Percentiles rank a stretch among this genome's conserved stretches.
Conservation (phyloP, 345 rosid genomes). For the Syzygium aromaticum region DNA sequence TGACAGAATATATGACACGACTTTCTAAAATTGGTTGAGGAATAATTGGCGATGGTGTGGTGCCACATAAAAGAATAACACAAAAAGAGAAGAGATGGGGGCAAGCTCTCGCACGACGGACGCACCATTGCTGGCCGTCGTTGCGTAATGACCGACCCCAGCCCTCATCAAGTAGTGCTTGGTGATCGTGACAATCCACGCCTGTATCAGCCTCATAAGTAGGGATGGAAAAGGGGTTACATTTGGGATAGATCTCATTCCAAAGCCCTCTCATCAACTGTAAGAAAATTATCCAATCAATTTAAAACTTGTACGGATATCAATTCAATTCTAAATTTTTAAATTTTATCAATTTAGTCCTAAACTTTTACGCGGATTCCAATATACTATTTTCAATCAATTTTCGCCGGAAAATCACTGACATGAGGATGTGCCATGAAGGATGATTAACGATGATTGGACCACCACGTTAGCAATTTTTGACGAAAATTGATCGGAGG, state of each 20-base stretch:
- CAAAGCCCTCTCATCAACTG: fast-evolving
- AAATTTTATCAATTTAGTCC: background rate
- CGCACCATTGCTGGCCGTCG: too few relatives aligned
- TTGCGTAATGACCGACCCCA: background rate
- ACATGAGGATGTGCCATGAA: fast-evolving
- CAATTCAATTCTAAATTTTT: fast-evolving
- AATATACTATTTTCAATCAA: fast-evolving
- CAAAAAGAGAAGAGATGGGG: background rate
- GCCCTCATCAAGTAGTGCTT: background rate
- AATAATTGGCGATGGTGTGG: background rate
- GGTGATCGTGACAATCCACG: background rate
- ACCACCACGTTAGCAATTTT: fast-evolving
- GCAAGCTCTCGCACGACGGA: background rate
- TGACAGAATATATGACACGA: background rate
- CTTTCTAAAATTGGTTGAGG: background rate
- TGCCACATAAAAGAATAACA: background rate
- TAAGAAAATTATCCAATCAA: background rate
- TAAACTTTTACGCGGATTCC: background rate
- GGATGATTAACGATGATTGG: background rate
- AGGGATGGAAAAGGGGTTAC: background rate
- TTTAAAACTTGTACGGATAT: fast-evolving
- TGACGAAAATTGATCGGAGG: fast-evolving
- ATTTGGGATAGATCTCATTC: background rate
- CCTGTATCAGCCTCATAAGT: background rate
- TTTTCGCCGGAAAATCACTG: fast-evolving